Evolutionary conservation across 2,329 filamentous ascomycete species (phyloP).

Genomic region (Stachybotrys echinatus): DNA sequence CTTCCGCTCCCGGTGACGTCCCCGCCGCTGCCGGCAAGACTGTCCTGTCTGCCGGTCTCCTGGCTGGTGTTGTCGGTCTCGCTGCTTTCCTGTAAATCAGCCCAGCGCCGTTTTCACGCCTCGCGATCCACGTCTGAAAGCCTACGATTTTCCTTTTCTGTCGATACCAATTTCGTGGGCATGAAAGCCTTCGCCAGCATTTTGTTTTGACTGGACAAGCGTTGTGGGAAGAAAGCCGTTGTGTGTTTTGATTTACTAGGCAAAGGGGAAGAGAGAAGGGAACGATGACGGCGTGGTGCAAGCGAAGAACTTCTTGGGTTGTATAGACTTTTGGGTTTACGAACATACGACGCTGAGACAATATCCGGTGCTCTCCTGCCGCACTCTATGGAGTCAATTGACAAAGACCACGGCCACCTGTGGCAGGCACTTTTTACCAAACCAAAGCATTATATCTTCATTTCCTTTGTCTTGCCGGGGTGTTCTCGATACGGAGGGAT

Average conservation of each 20-base stretch:
- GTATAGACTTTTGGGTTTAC: conserved; percentile 29
- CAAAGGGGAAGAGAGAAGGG: not conserved
- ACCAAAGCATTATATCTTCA: conserved; percentile 9
- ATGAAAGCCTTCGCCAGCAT: conserved; percentile 25
- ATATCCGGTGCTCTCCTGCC: conserved; percentile 21
- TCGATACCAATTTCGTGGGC: conserved; percentile 29
- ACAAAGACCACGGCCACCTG: conserved; percentile 14
- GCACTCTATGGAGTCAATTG: conserved; percentile 20
- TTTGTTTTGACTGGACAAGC: conserved; percentile 27
- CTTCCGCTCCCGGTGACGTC: conserved; percentile 21
- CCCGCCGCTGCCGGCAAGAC: conserved; percentile 52
- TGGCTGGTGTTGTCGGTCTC: conserved; percentile 56
- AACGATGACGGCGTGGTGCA: conserved; percentile 5
- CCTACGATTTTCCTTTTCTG: conserved; percentile 33
- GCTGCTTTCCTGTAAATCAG: conserved; percentile 55
- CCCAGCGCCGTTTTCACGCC: conserved; percentile 18
- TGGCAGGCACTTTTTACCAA: conserved; percentile 15
- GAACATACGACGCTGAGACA: conserved; percentile 27
- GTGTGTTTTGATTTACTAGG: conserved; percentile 16
- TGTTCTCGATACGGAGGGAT: conserved; percentile 16
- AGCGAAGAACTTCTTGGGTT: conserved; percentile 20
- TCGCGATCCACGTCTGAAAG: conserved; percentile 26
- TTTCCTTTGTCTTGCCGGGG: conserved; percentile 20
- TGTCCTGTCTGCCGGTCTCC: conserved; percentile 51
- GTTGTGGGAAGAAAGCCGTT: conserved; percentile 18